Conservation (phyloP, 116 monocot genomes). For the Iris pallida region DNA sequence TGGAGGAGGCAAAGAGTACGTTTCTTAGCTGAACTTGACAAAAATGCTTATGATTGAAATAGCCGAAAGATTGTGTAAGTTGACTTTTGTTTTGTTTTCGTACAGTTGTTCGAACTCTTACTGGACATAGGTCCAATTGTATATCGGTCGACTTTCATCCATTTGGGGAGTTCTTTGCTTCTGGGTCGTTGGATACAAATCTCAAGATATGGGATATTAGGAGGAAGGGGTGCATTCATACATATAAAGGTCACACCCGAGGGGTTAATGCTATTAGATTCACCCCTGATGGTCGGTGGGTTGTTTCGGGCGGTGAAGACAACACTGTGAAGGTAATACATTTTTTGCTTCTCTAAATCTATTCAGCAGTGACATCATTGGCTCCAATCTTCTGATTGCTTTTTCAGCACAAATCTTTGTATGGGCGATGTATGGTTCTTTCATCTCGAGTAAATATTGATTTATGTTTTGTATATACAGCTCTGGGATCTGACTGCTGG, state of each 20-base stretch:
- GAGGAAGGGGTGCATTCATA: constrained; percentile 78
- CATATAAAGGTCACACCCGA: constrained; percentile 78
- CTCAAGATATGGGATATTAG: constrained; percentile 89
- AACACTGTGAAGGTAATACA: constrained; percentile 59
- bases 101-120: constrained; percentile 87
- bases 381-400: too few relatives aligned
- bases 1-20: constrained; percentile 90
- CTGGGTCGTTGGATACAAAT: constrained; percentile 82
- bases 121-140: constrained; percentile 84
- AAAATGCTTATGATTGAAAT: not conserved
- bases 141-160: constrained; percentile 91
- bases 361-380: too few relatives aligned
- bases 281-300: constrained; percentile 84
- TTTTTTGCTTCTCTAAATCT: too few relatives aligned
- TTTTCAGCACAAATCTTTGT: too few relatives aligned
- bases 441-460: not conserved
- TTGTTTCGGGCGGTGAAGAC: constrained; percentile 82
- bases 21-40: constrained; percentile 2
- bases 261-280: constrained; percentile 78
- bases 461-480: constrained; percentile 33
- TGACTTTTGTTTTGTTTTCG: constrained; percentile 10
- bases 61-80: not conserved
- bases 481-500: constrained; percentile 97
- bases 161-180: constrained; percentile 90
- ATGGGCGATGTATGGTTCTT: too few relatives aligned